Conservation (phyloP, 169 alveolate genomes). For the Eimeria nieschulzi region DNA sequence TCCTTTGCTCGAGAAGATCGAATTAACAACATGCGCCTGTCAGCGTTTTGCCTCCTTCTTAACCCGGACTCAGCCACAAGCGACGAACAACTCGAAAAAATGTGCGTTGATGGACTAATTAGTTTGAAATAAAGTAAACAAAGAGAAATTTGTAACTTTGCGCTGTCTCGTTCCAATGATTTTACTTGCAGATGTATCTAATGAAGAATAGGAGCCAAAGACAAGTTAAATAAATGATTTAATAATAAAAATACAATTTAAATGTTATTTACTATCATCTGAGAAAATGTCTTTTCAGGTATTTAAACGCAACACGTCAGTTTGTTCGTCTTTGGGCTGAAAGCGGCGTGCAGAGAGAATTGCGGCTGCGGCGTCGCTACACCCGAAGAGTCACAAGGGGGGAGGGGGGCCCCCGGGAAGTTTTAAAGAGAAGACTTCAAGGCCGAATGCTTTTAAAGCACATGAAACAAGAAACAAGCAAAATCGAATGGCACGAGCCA, state of each 20-base stretch:
- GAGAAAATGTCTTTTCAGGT: too few species aligned
- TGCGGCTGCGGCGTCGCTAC: slow-evolving; percentile 15
- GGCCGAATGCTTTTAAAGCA: slow-evolving; percentile 5
- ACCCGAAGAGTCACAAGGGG: slow-evolving; percentile 29
- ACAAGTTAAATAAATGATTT: too few species aligned
- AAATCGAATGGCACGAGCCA: slow-evolving; percentile 16
- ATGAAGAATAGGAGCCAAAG: too few species aligned
- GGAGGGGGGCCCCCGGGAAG: slow-evolving; percentile 31
- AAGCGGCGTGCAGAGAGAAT: slow-evolving; percentile 35
- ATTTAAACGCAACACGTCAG: not conserved
- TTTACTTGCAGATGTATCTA: too few species aligned
- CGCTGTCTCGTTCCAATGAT: too few species aligned
- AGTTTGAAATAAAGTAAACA: too few species aligned
- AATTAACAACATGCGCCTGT: not conserved
- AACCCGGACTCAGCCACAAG: slow-evolving; percentile 12
- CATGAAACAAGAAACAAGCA: not conserved
- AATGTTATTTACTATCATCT: not conserved
- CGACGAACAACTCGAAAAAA: slow-evolving; percentile 1
- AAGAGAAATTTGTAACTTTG: too few species aligned
- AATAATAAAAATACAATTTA: too few species aligned
- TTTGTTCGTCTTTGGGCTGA: slow-evolving; percentile 38
- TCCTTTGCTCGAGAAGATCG: too few species aligned
- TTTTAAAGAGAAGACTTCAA: slow-evolving; percentile 14
- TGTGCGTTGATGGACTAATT: not conserved
- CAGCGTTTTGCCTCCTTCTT: not conserved